Base-by-base conservation (phyloP, 2,329 filamentous ascomycete species). In the Ceratocystis ficicola region DNA sequence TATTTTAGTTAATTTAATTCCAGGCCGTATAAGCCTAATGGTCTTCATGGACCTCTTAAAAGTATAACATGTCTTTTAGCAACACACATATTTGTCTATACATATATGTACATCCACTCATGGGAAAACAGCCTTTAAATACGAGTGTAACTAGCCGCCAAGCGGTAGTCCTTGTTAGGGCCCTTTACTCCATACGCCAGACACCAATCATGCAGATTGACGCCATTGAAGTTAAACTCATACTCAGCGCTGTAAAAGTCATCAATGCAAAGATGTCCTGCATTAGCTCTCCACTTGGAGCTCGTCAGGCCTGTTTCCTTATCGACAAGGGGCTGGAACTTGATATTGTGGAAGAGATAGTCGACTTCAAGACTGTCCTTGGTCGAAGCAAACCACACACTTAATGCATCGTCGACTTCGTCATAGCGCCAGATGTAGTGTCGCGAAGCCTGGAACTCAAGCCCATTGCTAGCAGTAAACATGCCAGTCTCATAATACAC, bases 381-480 rank as follows among this genome's bases (percentile, higher is more conserved):
- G 0, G 81, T 78, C 69, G 85, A 84, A 48, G 84, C 84, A 70
- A 91, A 91, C 88, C 88, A 92, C 0, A 88, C 84, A 68, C 83
- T 87, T 25, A 92, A 76, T 32, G 73, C 74, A 70, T 90, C 87
- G 1, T 71, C 76, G 8, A 66, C 70, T 69, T 86, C 84, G 57
- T 83, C 77, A 70, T 90, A 91, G 0, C 88, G 82, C 78, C 88
- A 91, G 1, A 89, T 79, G 70, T 92, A 92, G 10, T 87, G 81
- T 25, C 85, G 77, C 10, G 79, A 84, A 0, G 85, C 86, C 17
- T 77, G 78, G 73, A 89, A 86, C 0, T 76, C 75, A 60, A 84
- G 75, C 0, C 82, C 82, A 32, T 77, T 78, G 1, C 79, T 75
- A 3, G 84, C 83, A 28, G 75, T 80, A 71, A 90, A 87, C 3